Percentiles rank a stretch among this genome's conserved stretches.
phyloP scores from a whole-genome alignment of 192 early-diverging fungal genomes.

The Umbelopsis sp. region DNA sequence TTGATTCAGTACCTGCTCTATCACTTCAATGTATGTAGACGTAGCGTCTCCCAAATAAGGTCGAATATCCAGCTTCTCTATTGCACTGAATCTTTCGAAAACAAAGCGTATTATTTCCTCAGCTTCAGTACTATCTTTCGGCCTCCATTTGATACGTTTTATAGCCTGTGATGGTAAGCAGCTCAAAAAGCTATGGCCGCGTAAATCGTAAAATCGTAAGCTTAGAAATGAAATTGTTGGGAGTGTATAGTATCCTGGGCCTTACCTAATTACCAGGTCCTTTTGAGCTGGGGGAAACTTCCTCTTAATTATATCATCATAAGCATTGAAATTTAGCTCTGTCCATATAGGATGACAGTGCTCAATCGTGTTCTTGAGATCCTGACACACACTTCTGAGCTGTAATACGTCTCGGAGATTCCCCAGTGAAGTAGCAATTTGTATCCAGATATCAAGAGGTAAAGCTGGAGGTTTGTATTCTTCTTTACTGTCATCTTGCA shows the following conservation, averaged over 20 bases:
- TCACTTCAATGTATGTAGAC: neutral
- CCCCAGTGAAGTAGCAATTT: neutral
- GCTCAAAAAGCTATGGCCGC: neutral
- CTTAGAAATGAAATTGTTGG: too few species aligned
- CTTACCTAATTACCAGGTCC: neutral
- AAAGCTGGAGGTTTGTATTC: neutral
- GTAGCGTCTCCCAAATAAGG: neutral
- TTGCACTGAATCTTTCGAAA: neutral
- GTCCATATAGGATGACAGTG: neutral
- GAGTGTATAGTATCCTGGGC: neutral
- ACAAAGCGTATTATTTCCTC: neutral
- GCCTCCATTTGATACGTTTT: neutral
- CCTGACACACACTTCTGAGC: neutral
- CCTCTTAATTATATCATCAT: neutral
- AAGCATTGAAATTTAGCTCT: neutral
- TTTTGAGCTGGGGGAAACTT: neutral
- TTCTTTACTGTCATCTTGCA: too few species aligned
- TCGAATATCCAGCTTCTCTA: neutral
- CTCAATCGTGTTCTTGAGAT: neutral
- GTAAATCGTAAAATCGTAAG: neutral
- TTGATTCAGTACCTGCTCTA: neutral
- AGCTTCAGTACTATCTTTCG: neutral
- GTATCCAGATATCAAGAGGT: slow-evolving; percentile 5
- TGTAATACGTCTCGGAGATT: neutral
- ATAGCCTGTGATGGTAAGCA: neutral